These are phyloP conservation scores for Penicillium alfredii DNA, from an alignment of 495 filamentous ascomycete species.

Conservation along the genomic window DNA sequence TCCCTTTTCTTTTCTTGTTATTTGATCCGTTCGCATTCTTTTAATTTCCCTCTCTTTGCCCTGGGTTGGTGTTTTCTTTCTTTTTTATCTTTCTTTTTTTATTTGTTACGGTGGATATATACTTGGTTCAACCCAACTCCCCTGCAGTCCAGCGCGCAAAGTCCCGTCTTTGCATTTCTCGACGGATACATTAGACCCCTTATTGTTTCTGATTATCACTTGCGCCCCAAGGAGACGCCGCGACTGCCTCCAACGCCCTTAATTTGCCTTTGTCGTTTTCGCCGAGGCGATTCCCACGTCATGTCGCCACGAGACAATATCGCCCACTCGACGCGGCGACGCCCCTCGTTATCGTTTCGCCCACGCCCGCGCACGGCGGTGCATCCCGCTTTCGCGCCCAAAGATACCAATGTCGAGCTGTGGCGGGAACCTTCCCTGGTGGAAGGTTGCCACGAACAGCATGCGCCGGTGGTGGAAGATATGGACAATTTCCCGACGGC, in stretches of 20 bases:
- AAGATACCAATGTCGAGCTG: slow-evolving; percentile 18
- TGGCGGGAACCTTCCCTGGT: slow-evolving; percentile 26
- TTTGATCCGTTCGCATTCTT: slow-evolving; percentile 16
- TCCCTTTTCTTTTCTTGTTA: slow-evolving; percentile 30
- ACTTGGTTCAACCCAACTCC: slow-evolving; percentile 8
- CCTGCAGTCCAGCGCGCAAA: slow-evolving; percentile 4
- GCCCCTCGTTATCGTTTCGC: slow-evolving; percentile 34
- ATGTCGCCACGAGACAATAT: slow-evolving; percentile 36
- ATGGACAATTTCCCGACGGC: slow-evolving; percentile 32
- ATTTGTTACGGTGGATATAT: slow-evolving; percentile 7
- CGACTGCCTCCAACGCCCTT: slow-evolving; percentile 1
- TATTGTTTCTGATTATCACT: too few relatives aligned
- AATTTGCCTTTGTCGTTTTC: neutral
- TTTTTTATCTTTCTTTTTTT: slow-evolving; percentile 4
- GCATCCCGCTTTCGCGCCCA: slow-evolving; percentile 17
- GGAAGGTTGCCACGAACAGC: slow-evolving; percentile 23
- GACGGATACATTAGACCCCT: too few relatives aligned
- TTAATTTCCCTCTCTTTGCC: slow-evolving; percentile 9
- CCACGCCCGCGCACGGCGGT: slow-evolving; percentile 32
- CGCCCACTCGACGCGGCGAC: slow-evolving; percentile 25
- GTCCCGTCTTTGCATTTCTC: neutral
- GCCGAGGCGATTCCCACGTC: slow-evolving; percentile 6
- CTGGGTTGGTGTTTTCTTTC: slow-evolving; percentile 9
- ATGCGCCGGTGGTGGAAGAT: slow-evolving; percentile 31
- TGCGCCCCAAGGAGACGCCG: neutral